Conservation (phyloP, 495 filamentous ascomycete genomes). For the Melanomma pulvis-pyrius region DNA sequence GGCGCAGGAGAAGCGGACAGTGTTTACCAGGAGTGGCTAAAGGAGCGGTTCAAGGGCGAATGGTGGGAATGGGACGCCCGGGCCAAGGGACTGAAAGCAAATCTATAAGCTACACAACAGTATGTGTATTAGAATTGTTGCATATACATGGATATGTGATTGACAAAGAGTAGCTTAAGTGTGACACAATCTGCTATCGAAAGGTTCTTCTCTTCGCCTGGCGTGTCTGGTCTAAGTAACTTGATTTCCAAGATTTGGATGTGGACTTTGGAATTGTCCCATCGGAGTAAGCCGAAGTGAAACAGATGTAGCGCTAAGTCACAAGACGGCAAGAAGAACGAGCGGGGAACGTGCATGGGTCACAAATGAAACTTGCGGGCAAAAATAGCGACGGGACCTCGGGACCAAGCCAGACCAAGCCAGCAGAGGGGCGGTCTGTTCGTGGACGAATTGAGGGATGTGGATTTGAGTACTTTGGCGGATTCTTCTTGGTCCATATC, state of each 20-base stretch:
- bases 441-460: background rate
- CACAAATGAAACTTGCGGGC: too few species aligned
- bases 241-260: background rate
- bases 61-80: constrained; percentile 39
- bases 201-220: too few species aligned
- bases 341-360: background rate
- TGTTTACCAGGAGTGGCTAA: constrained; percentile 36
- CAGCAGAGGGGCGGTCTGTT: background rate
- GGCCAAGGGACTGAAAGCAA: constrained; percentile 18
- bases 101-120: constrained; percentile 2
- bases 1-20: constrained; percentile 7
- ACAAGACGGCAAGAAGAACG: background rate
- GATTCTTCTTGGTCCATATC: background rate
- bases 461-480: background rate
- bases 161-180: too few species aligned
- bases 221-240: too few species aligned
- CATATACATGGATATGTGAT: too few species aligned
- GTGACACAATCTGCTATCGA: too few species aligned
- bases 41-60: constrained; percentile 34
- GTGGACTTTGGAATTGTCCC: background rate
- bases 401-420: too few species aligned
- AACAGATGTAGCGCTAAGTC: background rate
- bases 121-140: too few species aligned
- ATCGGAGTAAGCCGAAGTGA: background rate
- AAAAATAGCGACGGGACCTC: too few species aligned